Evolutionary conservation across 495 filamentous ascomycete genomes (phyloP).

Genomic region (Daldinia concentrica): DNA sequence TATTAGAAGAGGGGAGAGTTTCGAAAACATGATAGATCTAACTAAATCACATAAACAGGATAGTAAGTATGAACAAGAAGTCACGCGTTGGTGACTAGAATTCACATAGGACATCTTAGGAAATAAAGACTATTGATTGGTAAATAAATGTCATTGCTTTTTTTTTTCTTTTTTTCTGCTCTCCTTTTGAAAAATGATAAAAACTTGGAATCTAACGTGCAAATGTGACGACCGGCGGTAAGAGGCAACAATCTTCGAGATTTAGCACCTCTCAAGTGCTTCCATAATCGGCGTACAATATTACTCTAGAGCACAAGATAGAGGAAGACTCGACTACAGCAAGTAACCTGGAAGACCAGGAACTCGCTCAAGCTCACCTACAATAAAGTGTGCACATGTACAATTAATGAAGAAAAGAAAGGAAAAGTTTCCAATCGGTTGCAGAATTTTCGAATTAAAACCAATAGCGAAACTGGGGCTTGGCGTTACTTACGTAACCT

Average conservation of each 20-base stretch:
- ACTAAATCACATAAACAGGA: neutral
- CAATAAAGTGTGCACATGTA: conserved; percentile 85
- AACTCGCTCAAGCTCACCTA: conserved; percentile 71
- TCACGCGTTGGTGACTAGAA: neutral
- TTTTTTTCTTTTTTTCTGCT: neutral
- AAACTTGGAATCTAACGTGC: neutral
- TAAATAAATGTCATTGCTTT: neutral
- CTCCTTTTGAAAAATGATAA: neutral
- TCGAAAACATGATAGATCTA: neutral
- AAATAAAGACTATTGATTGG: neutral
- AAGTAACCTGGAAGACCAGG: conserved; percentile 49
- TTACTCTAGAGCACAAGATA: conserved; percentile 70
- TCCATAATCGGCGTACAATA: conserved; percentile 66
- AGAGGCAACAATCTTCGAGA: conserved; percentile 64
- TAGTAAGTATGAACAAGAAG: neutral
- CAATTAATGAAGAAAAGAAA: conserved; percentile 63
- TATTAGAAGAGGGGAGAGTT: neutral
- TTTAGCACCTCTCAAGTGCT: conserved; percentile 61
- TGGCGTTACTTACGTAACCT: conserved; percentile 7
- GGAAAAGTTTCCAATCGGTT: conserved; percentile 45
- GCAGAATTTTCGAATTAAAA: conserved; percentile 28
- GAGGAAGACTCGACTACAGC: conserved; percentile 64
- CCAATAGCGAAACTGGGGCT: neutral
- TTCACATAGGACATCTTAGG: neutral
- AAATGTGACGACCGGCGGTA: conserved; percentile 70